Base-by-base conservation (phyloP, 1,139 yeast species). In the Saccharomyces pastorianus region DNA sequence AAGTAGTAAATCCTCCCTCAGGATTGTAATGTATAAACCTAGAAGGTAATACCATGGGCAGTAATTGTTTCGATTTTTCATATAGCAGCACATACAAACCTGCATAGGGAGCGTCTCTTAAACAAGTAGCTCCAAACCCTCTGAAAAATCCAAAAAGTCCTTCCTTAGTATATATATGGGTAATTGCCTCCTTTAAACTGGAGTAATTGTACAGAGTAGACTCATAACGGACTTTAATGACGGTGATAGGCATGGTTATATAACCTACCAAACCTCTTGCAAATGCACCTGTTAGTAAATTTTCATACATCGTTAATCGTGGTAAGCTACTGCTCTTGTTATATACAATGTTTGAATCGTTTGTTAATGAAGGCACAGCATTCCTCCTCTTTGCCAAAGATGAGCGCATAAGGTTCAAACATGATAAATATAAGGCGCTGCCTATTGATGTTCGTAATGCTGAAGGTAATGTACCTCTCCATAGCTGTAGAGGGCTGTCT, bases 161-260 rank as follows among this genome's bases (percentile, higher is more conserved):
- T 55, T 80, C 78, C 2, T 69, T 67, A 13, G 62, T 55, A 56
- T 79, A 83, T 3, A 90, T 86, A 11, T 82, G 81, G 46, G 67
- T 72, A 1, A 81, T 68, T 0, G 96, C 95, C 50, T 82, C 84
- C 31, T 69, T 62, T 64, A 93, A 69, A 13, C 95, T 82, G 47
- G 74, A 77, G 69, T 90, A 90, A 50, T 79, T 73, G 71, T 88
- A 91, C 55, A 85, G 62, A 53, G 85, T 85, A 6, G 90, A 84
- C 70, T 93, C 98, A 64, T 80, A 90, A 48, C 98, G 77, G 9
- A 95, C 95, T 66, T 93, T 93, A 49, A 93, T 73, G n/a, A 93
- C 83, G 0, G 99, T 93, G n/a, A 93, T 81, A 0, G 99, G 99
- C 99, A 93, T 93, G n/a, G 96, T 89, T 23, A 88, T 59, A 59